Conservation (phyloP, 2,329 filamentous ascomycete species). For the Fusarium solani-melongenae region DNA sequence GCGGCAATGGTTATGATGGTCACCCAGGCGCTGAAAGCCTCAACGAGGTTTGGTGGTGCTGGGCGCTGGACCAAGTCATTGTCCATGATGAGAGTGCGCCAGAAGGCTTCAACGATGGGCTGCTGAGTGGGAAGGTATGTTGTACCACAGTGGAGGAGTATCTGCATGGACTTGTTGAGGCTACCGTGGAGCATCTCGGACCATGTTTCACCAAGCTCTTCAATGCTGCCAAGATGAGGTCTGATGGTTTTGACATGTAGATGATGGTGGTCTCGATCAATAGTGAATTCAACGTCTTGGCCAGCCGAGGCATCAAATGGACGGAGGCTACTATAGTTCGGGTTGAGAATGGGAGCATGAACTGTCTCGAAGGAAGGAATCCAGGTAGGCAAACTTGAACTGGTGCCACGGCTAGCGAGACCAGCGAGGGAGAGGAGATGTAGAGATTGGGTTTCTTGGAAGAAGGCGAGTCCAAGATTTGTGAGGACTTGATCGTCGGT, state of each 20-base stretch:
- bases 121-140: conserved; percentile 33
- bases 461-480: conserved; percentile 18
- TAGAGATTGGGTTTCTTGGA: conserved; percentile 28
- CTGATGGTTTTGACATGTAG: conserved; percentile 27
- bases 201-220: conserved; percentile 26
- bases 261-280: conserved; percentile 7
- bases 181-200: conserved; percentile 10
- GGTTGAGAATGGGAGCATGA: conserved; percentile 25
- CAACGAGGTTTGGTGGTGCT: conserved; percentile 20
- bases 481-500: conserved; percentile 29
- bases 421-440: conserved; percentile 36
- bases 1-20: conserved; percentile 22
- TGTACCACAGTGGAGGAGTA: conserved; percentile 36
- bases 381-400: conserved; percentile 29
- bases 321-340: conserved; percentile 15
- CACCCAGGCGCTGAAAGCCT: conserved; percentile 32
- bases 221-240: conserved; percentile 32
- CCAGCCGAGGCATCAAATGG: conserved; percentile 14
- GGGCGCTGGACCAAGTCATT: conserved; percentile 33
- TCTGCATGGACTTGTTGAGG: conserved; percentile 26
- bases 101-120: conserved; percentile 43
- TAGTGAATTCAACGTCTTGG: conserved; percentile 4
- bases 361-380: conserved; percentile 37
- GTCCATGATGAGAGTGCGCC: conserved; percentile 42
- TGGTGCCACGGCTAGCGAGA: conserved; percentile 16